Base-by-base conservation (phyloP, 2,329 filamentous ascomycete species). In the Epichloe hybrida region DNA sequence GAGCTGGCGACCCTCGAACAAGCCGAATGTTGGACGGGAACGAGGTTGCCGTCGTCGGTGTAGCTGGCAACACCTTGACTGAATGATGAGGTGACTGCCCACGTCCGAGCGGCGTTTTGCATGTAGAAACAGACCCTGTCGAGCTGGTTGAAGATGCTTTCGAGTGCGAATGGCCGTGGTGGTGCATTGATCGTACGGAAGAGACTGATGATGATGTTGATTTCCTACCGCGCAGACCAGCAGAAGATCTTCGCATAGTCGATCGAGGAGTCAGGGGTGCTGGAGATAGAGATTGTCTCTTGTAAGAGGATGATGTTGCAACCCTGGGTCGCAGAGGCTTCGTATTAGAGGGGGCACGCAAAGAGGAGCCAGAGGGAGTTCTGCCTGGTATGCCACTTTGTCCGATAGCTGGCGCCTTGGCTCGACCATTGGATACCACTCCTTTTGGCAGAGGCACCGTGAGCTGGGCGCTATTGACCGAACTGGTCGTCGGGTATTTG, bases 141-240 rank as follows among this genome's bases (percentile, higher is more conserved):
- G 86, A 95, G 42, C 89, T 95, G 1, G 89, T 93, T 0, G 89
- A 96, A 0, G 88, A 95, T 0, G 93, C 89, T 67, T 97, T 97
- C 21, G 89, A 95, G 65, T 96, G 91, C 1, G 84, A 83, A 63
- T 93, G 86, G 49, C 84, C 82, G 56, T 88, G 84, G 57, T 90
- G 87, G 60, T 91, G 89, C 62, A 97, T 88, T 43, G 86, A 94
- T 52, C 93, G 84, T 52, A 98, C 84, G 0, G 89, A 95, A 1
- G 89, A 96, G 15, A 98, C 83, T 0, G 90, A 97, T 0, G 89
- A 95, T 0, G 89, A 96, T 0, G 93, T 98, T 0, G 91, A 97
- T 65, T 97, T 97, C 54, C 93, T 81, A 38, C 93, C 91, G 31
- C 90, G 81, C 43, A 97, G 76, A 34, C 91, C 90, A 42, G 77